These are phyloP conservation scores for Ganoderma lucidum DNA, from an alignment of 1,284 basidiomycete genomes.

Conservation along the genomic window DNA sequence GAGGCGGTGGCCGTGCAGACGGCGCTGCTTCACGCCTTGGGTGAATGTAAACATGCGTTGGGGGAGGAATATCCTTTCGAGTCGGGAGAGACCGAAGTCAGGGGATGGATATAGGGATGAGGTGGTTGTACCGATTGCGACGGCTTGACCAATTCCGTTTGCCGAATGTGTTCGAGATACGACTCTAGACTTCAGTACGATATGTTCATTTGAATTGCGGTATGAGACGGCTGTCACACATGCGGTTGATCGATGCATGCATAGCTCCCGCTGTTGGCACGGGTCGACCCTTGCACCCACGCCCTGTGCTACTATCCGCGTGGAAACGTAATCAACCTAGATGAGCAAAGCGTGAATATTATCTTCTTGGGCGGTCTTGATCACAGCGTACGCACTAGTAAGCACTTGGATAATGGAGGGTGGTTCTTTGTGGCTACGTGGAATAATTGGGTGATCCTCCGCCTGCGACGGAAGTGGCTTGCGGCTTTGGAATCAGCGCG, in stretches of 20 bases:
- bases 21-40: slow-evolving; percentile 57
- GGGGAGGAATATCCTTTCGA: slow-evolving; percentile 75
- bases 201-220: neutral
- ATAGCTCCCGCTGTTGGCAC: neutral
- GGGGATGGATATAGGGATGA: slow-evolving; percentile 57
- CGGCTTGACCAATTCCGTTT: neutral
- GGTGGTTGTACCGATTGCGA: neutral
- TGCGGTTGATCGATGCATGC: neutral
- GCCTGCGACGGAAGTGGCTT: neutral
- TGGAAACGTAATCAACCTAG: neutral
- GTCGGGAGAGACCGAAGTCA: slow-evolving; percentile 59
- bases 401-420: neutral
- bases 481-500: neutral
- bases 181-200: neutral
- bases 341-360: too few species aligned
- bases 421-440: neutral
- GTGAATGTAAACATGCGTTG: slow-evolving; percentile 59
- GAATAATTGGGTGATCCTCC: neutral
- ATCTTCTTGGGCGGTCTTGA: neutral
- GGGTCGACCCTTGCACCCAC: neutral
- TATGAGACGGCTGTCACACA: neutral
- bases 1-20: slow-evolving; percentile 55
- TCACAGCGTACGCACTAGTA: neutral
- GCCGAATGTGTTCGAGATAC: neutral
- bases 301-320: neutral